Percentiles rank a stretch among this genome's conserved stretches.
Conservation (phyloP, 2,329 filamentous ascomycete genomes). For the Apiospora kogelbergensis region DNA sequence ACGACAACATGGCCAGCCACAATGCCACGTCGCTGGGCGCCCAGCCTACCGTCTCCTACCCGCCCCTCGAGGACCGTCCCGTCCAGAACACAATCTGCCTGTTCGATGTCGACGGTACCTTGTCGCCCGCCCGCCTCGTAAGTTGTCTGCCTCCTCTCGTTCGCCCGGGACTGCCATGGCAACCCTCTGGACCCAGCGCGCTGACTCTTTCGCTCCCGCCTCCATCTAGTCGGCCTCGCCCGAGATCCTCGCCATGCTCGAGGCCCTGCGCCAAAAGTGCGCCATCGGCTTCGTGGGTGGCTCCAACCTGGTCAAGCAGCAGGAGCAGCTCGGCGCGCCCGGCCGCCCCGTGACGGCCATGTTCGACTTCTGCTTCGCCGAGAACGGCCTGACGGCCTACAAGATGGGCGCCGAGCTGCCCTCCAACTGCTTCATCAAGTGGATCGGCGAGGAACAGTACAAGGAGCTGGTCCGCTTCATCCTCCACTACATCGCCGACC, state of each 20-base stretch:
- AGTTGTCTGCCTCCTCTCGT: constrained; percentile 23
- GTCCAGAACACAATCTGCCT: constrained; percentile 91
- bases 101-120: constrained; percentile 94
- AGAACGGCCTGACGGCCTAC: constrained; percentile 93
- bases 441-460: constrained; percentile 82
- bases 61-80: constrained; percentile 78
- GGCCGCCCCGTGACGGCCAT: constrained; percentile 72
- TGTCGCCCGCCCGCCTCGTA: constrained; percentile 80
- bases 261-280: constrained; percentile 78
- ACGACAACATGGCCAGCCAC: background rate
- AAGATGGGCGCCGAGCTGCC: constrained; percentile 76
- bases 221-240: constrained; percentile 61
- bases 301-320: constrained; percentile 88
- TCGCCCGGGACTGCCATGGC: background rate
- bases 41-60: constrained; percentile 27
- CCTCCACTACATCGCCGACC: constrained; percentile 80
- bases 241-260: constrained; percentile 81
- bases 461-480: constrained; percentile 75
- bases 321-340: constrained; percentile 83
- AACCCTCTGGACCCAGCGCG: background rate
- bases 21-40: background rate
- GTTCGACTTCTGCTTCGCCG: constrained; percentile 97
- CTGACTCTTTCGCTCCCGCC: constrained; percentile 4
- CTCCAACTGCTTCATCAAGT: constrained; percentile 84
- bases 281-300: constrained; percentile 93